These are phyloP conservation scores for Trichosporon sp. DNA, from an alignment of 1,284 basidiomycete species.

Conservation along the genomic window DNA sequence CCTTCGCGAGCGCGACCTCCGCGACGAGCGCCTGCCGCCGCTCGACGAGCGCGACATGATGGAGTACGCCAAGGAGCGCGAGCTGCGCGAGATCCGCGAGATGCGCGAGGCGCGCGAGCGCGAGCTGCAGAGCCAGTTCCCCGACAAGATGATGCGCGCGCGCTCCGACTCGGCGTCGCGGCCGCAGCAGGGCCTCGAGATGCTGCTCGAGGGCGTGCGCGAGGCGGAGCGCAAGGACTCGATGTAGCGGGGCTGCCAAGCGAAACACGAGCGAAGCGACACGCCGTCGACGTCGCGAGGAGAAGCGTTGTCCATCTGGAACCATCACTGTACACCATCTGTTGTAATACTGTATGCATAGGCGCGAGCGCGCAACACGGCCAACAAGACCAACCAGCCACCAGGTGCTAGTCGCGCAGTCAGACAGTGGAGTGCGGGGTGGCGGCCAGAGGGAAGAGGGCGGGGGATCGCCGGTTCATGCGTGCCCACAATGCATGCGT, in stretches of 20 bases:
- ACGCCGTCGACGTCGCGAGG: background rate
- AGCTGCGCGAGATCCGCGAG: background rate
- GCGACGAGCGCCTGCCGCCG: background rate
- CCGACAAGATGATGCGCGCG: constrained; percentile 5
- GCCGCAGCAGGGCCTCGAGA: constrained; percentile 19
- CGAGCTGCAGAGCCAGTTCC: background rate
- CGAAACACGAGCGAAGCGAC: background rate
- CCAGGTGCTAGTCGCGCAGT: background rate
- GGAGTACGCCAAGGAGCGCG: constrained; percentile 6
- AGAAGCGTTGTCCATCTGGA: background rate
- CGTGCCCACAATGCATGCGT: too few relatives aligned
- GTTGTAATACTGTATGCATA: background rate
- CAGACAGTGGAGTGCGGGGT: too few relatives aligned
- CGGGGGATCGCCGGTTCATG: too few relatives aligned
- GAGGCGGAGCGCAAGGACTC: constrained; percentile 24
- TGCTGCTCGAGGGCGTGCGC: constrained; percentile 25
- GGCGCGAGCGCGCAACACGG: background rate
- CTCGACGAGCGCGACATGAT: constrained; percentile 5
- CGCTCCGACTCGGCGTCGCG: constrained; percentile 6
- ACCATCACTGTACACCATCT: background rate
- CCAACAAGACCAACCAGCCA: background rate
- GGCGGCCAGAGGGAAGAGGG: background rate
- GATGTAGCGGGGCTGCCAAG: background rate
- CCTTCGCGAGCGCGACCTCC: background rate
- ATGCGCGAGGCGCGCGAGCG: constrained; percentile 3